These are phyloP conservation scores for Lolium multiflorum DNA, from an alignment of 176 grass and related monocot genomes.

Conservation along the genomic window DNA sequence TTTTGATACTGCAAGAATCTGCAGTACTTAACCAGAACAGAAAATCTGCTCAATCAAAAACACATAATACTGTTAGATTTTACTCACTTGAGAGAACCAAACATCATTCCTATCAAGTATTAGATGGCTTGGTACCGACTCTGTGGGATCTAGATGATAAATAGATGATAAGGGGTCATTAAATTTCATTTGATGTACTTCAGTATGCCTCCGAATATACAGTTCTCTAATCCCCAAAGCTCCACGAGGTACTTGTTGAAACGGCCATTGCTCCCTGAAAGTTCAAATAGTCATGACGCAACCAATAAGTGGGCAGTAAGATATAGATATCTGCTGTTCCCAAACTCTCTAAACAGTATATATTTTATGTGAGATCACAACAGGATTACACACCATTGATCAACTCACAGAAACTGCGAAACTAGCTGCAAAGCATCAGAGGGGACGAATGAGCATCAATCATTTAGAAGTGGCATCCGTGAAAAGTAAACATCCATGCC, in stretches of 20 bases:
- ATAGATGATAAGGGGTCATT: constrained; percentile 48
- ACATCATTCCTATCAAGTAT: constrained; percentile 62
- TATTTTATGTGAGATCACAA: not conserved
- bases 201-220: constrained; percentile 64
- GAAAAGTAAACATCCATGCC: constrained; percentile 10
- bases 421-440: not conserved
- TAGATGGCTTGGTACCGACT: constrained; percentile 51
- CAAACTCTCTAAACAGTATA: not conserved
- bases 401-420: not conserved
- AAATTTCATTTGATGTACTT: constrained; percentile 82
- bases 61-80: not conserved
- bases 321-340: constrained; percentile 3
- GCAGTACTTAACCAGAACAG: constrained; percentile 22
- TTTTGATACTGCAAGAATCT: constrained; percentile 21
- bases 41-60: constrained; percentile 6
- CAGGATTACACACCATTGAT: not conserved
- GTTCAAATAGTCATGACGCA: constrained; percentile 24
- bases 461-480: not conserved
- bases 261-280: constrained; percentile 75
- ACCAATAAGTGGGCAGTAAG: constrained; percentile 5
- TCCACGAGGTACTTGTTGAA: constrained; percentile 52
- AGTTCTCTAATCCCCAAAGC: constrained; percentile 59
- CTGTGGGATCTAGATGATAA: constrained; percentile 18
- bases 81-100: constrained; percentile 64
- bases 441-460: not conserved